Evolutionary conservation across 2,329 filamentous ascomycete genomes (phyloP).

Genomic region (Septoria petroselini): DNA sequence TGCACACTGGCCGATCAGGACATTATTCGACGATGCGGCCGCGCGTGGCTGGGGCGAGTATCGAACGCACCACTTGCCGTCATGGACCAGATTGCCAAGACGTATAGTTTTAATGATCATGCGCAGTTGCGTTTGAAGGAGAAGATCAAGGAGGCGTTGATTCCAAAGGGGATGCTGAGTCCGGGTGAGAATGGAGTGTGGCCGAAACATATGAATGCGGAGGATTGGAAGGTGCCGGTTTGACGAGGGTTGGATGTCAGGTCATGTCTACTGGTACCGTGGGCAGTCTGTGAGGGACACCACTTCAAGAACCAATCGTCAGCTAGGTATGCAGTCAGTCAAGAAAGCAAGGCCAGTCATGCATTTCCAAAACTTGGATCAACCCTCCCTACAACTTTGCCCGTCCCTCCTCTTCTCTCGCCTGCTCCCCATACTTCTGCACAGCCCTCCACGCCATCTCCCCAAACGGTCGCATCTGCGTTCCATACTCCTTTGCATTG

Average conservation of each 20-base stretch:
- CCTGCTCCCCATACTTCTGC: conserved; percentile 41
- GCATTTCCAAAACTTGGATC: not conserved
- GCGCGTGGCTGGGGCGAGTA: conserved; percentile 48
- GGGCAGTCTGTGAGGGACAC: no score
- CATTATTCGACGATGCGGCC: conserved; percentile 43
- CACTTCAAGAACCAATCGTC: no score
- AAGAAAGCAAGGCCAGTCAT: no score
- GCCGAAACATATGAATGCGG: conserved; percentile 14
- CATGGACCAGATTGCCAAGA: conserved; percentile 47
- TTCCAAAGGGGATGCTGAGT: conserved; percentile 50
- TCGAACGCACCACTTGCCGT: conserved; percentile 47
- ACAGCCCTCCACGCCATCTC: conserved; percentile 76
- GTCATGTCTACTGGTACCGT: no score
- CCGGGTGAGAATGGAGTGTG: conserved; percentile 48
- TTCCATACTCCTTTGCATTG: conserved; percentile 69
- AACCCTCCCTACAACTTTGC: conserved; percentile 16
- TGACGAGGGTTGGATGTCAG: no score
- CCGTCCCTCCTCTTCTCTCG: conserved; percentile 31
- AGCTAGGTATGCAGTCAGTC: no score
- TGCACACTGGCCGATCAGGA: conserved; percentile 41
- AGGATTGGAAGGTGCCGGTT: conserved; percentile 13
- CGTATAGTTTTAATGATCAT: conserved; percentile 45
- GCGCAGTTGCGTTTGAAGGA: conserved; percentile 46
- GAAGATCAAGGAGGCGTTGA: conserved; percentile 47
- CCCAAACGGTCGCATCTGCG: conserved; percentile 67